Conservation (phyloP, 495 filamentous ascomycete species). For the Parathielavia hyrcaniae region DNA sequence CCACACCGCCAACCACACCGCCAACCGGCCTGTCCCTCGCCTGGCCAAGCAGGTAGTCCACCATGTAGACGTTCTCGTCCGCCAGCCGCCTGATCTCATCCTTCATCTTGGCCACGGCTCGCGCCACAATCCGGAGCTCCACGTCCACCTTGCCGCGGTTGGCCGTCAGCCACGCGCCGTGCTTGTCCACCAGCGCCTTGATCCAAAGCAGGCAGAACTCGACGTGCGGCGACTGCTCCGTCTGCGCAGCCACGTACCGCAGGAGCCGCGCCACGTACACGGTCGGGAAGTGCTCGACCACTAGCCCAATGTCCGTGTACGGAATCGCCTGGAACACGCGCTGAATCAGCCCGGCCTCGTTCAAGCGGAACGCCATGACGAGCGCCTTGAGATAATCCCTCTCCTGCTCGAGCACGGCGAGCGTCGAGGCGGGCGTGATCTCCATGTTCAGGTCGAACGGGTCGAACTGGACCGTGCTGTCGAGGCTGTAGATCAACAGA, state of each 20-base stretch:
- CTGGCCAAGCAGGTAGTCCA: conserved; percentile 67
- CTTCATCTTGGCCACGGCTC: conserved; percentile 69
- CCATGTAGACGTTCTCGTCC: conserved; percentile 77
- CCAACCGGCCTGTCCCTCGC: conserved; percentile 19
- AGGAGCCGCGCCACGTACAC: conserved; percentile 82
- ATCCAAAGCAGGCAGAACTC: conserved; percentile 94
- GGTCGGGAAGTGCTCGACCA: conserved; percentile 69
- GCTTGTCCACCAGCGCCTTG: conserved; percentile 70
- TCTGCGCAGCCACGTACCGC: conserved; percentile 75
- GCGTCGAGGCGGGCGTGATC: conserved; percentile 76
- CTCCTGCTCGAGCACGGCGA: conserved; percentile 65
- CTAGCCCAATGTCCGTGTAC: conserved; percentile 63
- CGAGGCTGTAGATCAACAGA: conserved; percentile 83
- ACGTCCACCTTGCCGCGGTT: conserved; percentile 67
- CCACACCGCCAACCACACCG: conserved; percentile 22
- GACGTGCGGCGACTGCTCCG: conserved; percentile 85
- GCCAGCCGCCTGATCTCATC: conserved; percentile 66
- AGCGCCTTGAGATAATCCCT: conserved; percentile 83
- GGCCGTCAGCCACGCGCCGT: conserved; percentile 77
- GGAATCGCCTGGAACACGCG: conserved; percentile 82
- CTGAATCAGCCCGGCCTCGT: conserved; percentile 68
- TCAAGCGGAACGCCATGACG: conserved; percentile 94
- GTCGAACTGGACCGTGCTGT: conserved; percentile 75
- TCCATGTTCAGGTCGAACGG: conserved; percentile 92
- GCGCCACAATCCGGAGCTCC: conserved; percentile 71